Evolutionary conservation across 306 rosid genomes (phyloP).

Genomic region (Ziziphus jujuba): DNA sequence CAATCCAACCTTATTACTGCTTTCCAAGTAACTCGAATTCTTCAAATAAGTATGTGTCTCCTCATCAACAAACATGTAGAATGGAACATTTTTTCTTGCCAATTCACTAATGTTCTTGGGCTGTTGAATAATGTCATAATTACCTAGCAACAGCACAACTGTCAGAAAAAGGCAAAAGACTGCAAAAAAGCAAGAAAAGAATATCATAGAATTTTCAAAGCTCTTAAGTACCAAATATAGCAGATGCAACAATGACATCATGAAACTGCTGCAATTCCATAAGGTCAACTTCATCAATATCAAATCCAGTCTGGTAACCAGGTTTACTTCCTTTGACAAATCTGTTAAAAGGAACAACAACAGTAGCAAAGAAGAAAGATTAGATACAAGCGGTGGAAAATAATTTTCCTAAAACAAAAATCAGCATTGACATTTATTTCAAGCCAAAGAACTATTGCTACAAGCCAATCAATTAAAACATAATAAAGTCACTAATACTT

Average conservation of each 20-base stretch:
- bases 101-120: constrained; percentile 72
- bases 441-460: constrained; percentile 1
- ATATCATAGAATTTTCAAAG: constrained; percentile 9
- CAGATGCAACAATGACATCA: constrained; percentile 91
- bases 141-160: constrained; percentile 57
- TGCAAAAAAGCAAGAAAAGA: neutral
- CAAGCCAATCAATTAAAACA: constrained; percentile 16
- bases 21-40: constrained; percentile 66
- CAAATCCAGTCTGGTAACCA: constrained; percentile 83
- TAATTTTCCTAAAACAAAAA: neutral
- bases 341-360: constrained; percentile 44
- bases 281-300: constrained; percentile 86
- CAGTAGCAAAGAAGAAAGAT: constrained; percentile 30
- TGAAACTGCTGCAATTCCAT: constrained; percentile 79
- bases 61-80: constrained; percentile 90
- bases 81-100: constrained; percentile 67
- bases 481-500: neutral
- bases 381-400: constrained; percentile 11
- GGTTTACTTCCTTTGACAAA: constrained; percentile 90
- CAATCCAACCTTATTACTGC: constrained; percentile 73
- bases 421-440: neutral
- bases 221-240: constrained; percentile 68
- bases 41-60: constrained; percentile 81
- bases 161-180: constrained; percentile 28
- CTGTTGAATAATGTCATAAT: constrained; percentile 90